Evolutionary conservation across 192 early-diverging fungal genomes (phyloP).

Genomic region (Podila clonocystis): DNA sequence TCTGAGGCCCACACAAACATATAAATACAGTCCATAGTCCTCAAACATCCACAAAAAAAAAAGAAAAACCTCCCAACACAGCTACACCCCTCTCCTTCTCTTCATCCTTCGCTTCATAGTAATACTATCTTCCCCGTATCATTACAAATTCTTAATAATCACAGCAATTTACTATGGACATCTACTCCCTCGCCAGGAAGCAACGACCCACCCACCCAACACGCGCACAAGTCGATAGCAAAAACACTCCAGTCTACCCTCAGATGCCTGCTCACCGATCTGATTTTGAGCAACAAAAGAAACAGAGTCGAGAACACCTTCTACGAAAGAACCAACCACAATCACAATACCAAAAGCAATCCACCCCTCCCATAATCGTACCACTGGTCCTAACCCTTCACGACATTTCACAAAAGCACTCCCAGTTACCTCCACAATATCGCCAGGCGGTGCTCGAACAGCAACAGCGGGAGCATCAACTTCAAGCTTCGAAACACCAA

Average conservation of each 20-base stretch:
- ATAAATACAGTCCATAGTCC: not conserved
- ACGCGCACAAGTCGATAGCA: not conserved
- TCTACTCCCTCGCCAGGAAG: not conserved
- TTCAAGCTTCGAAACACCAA: slow-evolving; percentile 15
- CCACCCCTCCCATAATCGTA: not conserved
- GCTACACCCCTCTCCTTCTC: not conserved
- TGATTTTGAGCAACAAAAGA: slow-evolving; percentile 6
- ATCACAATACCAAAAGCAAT: slow-evolving; percentile 7
- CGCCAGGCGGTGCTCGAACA: slow-evolving; percentile 42
- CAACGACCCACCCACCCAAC: slow-evolving; percentile 2
- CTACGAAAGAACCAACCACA: not conserved
- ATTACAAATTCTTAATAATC: not conserved
- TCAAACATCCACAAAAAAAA: too few species aligned
- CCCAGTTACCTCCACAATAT: slow-evolving; percentile 45
- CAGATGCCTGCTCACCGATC: slow-evolving; percentile 3
- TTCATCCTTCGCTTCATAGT: not conserved
- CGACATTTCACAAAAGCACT: slow-evolving; percentile 29
- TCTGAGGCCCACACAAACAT: not conserved
- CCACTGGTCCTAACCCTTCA: slow-evolving; percentile 15
- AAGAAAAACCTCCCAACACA: not conserved
- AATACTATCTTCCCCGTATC: not conserved
- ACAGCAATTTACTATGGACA: not conserved
- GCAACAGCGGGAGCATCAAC: slow-evolving; percentile 27
- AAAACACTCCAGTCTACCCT: not conserved
- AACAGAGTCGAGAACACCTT: slow-evolving; percentile 4